A percentile compares a stretch with the other conserved stretches of the same genome.
Evolutionary conservation across 192 early-diverging fungal species (phyloP).

Genomic region (Haplosporangium gracile): DNA sequence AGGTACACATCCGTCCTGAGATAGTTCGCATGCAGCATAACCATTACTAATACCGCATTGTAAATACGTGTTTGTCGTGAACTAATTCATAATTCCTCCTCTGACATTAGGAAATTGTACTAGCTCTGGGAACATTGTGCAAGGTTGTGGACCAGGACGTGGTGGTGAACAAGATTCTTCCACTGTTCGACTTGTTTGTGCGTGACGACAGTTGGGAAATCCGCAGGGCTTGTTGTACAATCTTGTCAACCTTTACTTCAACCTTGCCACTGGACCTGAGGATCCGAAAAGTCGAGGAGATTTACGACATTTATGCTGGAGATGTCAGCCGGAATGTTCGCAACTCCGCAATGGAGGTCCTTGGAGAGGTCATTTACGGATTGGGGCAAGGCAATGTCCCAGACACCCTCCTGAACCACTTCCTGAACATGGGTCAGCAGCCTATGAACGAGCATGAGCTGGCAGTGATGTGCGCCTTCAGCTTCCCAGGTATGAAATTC

Average conservation of each 20-base stretch:
- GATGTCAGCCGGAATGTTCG: conserved; percentile 69
- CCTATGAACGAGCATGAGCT: conserved; percentile 67
- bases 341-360: conserved; percentile 65
- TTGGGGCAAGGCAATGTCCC: conserved; percentile 63
- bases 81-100: too few relatives aligned
- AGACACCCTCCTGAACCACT: conserved; percentile 61
- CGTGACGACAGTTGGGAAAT: conserved; percentile 71
- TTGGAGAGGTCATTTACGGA: conserved; percentile 68
- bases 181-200: conserved; percentile 62
- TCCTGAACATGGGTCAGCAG: conserved; percentile 62
- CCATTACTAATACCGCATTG: too few relatives aligned
- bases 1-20: conserved; percentile 29
- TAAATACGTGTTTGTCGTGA: too few relatives aligned
- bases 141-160: conserved; percentile 40
- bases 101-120: conserved; percentile 50
- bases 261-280: conserved; percentile 66
- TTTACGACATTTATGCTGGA: conserved; percentile 62
- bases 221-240: conserved; percentile 64
- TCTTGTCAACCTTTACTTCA: conserved; percentile 59
- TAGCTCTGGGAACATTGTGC: conserved; percentile 43
- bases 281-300: conserved; percentile 55
- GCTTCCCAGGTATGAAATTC: conserved; percentile 60
- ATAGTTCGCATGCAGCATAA: too few relatives aligned
- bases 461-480: conserved; percentile 69
- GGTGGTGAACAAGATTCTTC: conserved; percentile 56